Evolutionary conservation across 2,329 filamentous ascomycete species (phyloP).

Genomic region (Pseudocercospora vitis): DNA sequence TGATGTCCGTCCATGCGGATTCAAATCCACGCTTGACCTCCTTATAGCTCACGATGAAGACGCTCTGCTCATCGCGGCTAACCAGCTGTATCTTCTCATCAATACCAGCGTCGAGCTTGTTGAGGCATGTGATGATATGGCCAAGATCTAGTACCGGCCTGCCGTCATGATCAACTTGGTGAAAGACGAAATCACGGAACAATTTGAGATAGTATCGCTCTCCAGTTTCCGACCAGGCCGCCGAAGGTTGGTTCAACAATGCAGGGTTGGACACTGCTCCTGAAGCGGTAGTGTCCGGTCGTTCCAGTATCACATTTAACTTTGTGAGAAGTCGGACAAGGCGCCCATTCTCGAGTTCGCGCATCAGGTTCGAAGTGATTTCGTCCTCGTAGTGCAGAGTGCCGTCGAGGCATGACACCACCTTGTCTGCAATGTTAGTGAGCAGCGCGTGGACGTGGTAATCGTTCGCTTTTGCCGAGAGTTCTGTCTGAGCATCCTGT

Average conservation of each 20-base stretch:
- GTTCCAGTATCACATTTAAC: constrained; percentile 83
- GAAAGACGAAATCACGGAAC: constrained; percentile 96
- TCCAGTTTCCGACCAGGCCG: constrained; percentile 81
- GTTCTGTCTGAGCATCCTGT: constrained; percentile 9
- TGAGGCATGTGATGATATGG: constrained; percentile 82
- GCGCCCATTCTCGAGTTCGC: constrained; percentile 87
- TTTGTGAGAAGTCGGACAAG: constrained; percentile 79
- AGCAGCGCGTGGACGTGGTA: constrained; percentile 81
- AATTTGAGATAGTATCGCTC: constrained; percentile 91
- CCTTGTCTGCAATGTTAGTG: constrained; percentile 72
- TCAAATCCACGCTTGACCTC: constrained; percentile 72
- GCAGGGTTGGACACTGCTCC: constrained; percentile 34
- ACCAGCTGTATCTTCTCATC: constrained; percentile 84
- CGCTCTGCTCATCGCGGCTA: constrained; percentile 85
- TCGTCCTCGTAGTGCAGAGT: constrained; percentile 78
- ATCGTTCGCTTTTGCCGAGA: constrained; percentile 34
- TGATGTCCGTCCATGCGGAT: constrained; percentile 60
- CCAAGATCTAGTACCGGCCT: constrained; percentile 82
- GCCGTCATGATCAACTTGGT: constrained; percentile 84
- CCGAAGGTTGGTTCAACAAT: constrained; percentile 35
- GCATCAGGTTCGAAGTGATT: constrained; percentile 67
- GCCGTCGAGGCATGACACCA: constrained; percentile 73
- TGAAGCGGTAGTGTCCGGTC: constrained; percentile 65
- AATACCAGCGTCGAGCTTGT: constrained; percentile 86
- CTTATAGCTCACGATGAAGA: constrained; percentile 84